Percentiles rank a stretch among this genome's conserved stretches.
Evolutionary conservation across 306 rosid genomes (phyloP).

Genomic region (Vachellia pachyceras): DNA sequence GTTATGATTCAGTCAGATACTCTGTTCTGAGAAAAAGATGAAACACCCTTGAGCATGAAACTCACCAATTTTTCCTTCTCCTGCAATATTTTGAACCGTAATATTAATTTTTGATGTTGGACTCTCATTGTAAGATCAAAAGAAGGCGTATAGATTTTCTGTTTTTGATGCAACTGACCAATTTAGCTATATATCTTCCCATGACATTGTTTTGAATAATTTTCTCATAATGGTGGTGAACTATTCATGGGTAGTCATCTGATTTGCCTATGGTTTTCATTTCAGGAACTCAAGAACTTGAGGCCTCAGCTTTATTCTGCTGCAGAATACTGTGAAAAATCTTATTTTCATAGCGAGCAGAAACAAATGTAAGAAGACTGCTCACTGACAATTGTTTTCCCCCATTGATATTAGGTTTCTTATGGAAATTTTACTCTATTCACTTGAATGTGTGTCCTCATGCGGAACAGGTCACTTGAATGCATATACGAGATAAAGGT

Average conservation of each 20-base stretch:
- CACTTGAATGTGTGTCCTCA: not conserved
- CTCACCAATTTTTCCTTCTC: no score
- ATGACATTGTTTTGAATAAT: not conserved
- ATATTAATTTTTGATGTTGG: not conserved
- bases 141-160: not conserved
- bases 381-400: not conserved
- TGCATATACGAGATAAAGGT: not conserved
- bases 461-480: constrained; percentile 17
- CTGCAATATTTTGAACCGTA: not conserved
- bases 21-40: not conserved
- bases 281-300: constrained; percentile 93
- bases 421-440: not conserved
- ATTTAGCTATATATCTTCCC: not conserved
- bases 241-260: not conserved
- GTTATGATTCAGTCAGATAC: not conserved
- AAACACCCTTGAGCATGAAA: no score
- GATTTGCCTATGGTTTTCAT: constrained; percentile 24
- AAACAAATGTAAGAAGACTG: constrained; percentile 71
- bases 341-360: constrained; percentile 79
- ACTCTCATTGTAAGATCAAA: not conserved
- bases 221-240: not conserved
- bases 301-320: constrained; percentile 98
- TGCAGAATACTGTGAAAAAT: constrained; percentile 90
- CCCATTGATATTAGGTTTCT: not conserved
- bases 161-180: not conserved